Conservation (phyloP, 805 yeast species). For the Kockiozyma suomiensis region DNA sequence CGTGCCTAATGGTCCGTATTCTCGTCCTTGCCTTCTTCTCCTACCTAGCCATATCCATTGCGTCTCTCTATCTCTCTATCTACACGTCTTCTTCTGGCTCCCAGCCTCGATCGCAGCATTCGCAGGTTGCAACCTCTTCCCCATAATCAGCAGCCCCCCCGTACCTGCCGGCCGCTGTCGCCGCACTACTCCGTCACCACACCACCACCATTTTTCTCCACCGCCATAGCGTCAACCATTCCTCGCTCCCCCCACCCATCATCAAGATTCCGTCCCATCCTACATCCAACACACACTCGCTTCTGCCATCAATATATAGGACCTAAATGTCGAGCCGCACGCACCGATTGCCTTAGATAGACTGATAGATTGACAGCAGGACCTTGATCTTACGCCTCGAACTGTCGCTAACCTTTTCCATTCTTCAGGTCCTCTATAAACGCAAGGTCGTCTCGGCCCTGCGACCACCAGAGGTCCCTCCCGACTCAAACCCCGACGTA, state of each 20-base stretch:
- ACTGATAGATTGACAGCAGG: too few species aligned
- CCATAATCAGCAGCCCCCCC: neutral
- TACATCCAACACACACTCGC: neutral
- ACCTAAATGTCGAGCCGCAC: neutral
- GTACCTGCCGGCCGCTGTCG: too few species aligned
- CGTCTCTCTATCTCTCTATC: neutral
- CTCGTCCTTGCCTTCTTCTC: neutral
- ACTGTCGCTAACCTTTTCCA: neutral
- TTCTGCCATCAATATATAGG: neutral
- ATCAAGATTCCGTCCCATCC: too few species aligned
- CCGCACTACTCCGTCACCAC: neutral
- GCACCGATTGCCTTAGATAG: neutral
- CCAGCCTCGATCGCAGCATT: neutral
- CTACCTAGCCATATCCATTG: too few species aligned
- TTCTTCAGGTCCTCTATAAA: slow-evolving; percentile 44
- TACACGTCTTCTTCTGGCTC: neutral
- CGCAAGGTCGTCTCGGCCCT: slow-evolving; percentile 41
- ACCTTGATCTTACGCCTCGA: neutral
- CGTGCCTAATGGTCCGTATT: neutral
- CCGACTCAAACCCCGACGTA: slow-evolving; percentile 49
- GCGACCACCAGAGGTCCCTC: slow-evolving; percentile 34
- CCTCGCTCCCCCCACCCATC: neutral
- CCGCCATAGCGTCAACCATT: neutral
- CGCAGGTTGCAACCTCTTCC: neutral
- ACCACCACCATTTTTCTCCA: neutral